Percentiles rank a stretch among this genome's conserved stretches.
These are phyloP conservation scores for Sequoiadendron giganteum DNA, from an alignment of 75 land plant genomes.

Conservation along the genomic window DNA sequence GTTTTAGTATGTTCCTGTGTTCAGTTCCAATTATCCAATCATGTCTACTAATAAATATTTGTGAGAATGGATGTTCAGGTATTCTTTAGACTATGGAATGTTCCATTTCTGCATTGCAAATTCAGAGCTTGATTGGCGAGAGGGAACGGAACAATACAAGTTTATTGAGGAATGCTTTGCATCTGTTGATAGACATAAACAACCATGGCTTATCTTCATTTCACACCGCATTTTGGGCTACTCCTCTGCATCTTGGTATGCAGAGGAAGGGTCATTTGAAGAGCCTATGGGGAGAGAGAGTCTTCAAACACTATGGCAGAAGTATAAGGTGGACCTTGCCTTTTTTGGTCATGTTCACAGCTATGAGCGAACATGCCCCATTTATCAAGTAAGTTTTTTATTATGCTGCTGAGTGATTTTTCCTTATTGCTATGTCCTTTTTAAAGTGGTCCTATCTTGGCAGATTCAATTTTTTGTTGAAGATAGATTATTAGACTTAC, in stretches of 20 bases:
- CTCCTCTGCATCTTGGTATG: constrained; percentile 68
- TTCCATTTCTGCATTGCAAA: constrained; percentile 93
- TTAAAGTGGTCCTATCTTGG: not conserved
- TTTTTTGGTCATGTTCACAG: constrained; percentile 89
- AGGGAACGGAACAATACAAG: constrained; percentile 85
- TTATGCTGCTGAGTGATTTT: not conserved
- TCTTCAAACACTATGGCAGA: constrained; percentile 91
- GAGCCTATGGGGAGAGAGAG: constrained; percentile 95
- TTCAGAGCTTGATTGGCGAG: constrained; percentile 91
- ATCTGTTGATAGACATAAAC: constrained; percentile 83
- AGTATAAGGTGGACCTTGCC: constrained; percentile 95
- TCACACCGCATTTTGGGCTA: constrained; percentile 95
- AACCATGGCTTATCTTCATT: constrained; percentile 94
- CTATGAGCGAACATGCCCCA: constrained; percentile 94
- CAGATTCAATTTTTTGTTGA: not conserved
- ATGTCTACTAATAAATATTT: not conserved
- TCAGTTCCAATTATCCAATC: not conserved
- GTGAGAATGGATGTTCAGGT: constrained; percentile 47
- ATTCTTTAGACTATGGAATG: constrained; percentile 85
- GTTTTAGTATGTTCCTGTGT: not conserved
- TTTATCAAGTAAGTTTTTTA: constrained; percentile 64
- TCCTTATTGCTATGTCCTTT: not conserved
- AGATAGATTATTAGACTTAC: not conserved
- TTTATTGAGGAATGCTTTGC: constrained; percentile 88
- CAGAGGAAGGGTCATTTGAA: constrained; percentile 63